Conservation (phyloP, 495 filamentous ascomycete genomes). For the Hyaloscypha finlandica region DNA sequence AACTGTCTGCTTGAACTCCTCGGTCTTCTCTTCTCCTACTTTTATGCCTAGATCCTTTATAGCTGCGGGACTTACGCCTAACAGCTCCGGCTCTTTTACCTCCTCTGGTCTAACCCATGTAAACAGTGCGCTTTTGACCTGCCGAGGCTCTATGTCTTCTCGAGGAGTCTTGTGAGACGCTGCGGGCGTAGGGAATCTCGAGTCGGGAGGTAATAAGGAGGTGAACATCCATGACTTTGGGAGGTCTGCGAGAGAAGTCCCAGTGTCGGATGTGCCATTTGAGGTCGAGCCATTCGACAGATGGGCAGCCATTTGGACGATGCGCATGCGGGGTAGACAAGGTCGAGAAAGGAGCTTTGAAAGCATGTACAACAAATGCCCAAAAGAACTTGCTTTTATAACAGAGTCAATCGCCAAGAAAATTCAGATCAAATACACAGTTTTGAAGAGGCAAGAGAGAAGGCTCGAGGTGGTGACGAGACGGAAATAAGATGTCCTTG, state of each 20-base stretch:
- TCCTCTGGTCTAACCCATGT: slow-evolving; percentile 85
- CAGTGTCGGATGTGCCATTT: slow-evolving; percentile 38
- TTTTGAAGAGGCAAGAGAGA: neutral
- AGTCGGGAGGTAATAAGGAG: slow-evolving; percentile 73
- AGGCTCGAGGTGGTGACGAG: slow-evolving; percentile 8
- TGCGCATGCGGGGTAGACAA: slow-evolving; percentile 34
- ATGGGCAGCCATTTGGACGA: slow-evolving; percentile 57
- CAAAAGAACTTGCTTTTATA: neutral
- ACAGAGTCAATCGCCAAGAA: neutral
- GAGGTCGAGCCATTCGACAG: slow-evolving; percentile 38
- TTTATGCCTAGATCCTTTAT: slow-evolving; percentile 77
- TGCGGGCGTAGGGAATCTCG: slow-evolving; percentile 76
- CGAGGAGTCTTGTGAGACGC: slow-evolving; percentile 78
- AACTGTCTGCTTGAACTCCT: slow-evolving; percentile 76
- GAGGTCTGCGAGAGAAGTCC: slow-evolving; percentile 58
- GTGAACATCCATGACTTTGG: slow-evolving; percentile 89
- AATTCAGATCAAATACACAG: neutral
- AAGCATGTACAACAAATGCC: slow-evolving; percentile 40
- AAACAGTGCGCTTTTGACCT: slow-evolving; percentile 84
- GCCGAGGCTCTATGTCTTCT: slow-evolving; percentile 72
- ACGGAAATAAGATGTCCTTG: slow-evolving; percentile 2
- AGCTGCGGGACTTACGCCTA: slow-evolving; percentile 75
- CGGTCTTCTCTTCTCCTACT: slow-evolving; percentile 62
- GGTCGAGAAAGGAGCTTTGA: slow-evolving; percentile 36
- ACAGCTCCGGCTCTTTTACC: slow-evolving; percentile 69